Evolutionary conservation across 495 filamentous ascomycete species (phyloP).

Genomic region (Xylaria bambusicola): DNA sequence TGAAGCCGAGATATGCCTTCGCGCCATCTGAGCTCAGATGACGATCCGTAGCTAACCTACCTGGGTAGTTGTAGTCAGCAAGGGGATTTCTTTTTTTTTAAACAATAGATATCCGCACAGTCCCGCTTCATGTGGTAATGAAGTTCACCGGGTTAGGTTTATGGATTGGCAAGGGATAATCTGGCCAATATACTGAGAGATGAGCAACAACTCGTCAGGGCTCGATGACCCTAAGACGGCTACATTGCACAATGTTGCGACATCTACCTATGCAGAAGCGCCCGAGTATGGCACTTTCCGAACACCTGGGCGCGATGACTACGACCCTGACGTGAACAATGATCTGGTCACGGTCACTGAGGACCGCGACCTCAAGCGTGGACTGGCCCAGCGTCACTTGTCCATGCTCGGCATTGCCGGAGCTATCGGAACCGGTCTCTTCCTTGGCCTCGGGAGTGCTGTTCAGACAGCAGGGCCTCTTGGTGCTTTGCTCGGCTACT

Average conservation of each 20-base stretch:
- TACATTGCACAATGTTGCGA: background rate
- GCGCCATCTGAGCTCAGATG: constrained; percentile 8
- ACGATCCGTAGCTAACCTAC: constrained; percentile 1
- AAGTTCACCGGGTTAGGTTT: background rate
- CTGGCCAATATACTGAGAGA: background rate
- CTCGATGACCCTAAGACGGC: constrained; percentile 1
- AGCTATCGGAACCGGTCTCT: constrained; percentile 58
- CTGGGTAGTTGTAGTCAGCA: background rate
- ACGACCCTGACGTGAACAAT: background rate
- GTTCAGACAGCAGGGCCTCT: constrained; percentile 51
- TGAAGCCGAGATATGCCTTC: background rate
- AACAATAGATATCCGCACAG: too few species aligned
- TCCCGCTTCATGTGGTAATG: background rate
- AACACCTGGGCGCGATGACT: background rate
- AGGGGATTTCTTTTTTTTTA: too few species aligned
- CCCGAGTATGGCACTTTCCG: constrained; percentile 15
- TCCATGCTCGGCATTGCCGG: constrained; percentile 51
- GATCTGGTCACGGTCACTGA: constrained; percentile 38
- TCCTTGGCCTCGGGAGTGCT: constrained; percentile 51
- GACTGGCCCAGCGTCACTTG: constrained; percentile 48
- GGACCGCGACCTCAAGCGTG: constrained; percentile 41
- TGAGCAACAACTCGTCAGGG: constrained; percentile 8
- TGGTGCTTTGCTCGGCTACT: constrained; percentile 56
- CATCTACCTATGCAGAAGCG: constrained; percentile 6
- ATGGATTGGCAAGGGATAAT: background rate